Evolutionary conservation across 345 rosid species (phyloP), one percentile per base, ranked within the genome.

Genomic region (Carallia brachiata): DNA sequence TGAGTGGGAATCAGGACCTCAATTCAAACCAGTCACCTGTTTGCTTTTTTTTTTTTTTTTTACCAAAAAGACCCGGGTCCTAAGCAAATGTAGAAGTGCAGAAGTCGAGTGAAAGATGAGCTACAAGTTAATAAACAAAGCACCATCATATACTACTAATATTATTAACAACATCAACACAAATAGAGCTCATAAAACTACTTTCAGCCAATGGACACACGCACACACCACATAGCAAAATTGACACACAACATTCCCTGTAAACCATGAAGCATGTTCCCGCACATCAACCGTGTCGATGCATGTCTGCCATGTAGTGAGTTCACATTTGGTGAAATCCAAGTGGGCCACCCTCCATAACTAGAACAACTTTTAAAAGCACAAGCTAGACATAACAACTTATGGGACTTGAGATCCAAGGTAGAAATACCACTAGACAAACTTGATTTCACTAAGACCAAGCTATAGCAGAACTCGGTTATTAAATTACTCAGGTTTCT

Each of bases 401-500:
- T 9, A 27, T 16, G 18, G 15, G 19, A 23, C 62, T 4, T 18
- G 36, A 23, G 23, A 39, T 58, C 73, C 79, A 68, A 79, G 60
- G 75, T 70, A 50, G 32, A 8, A 16, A 10, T 12, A 44, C 65
- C 48, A 31, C 50, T 18, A n/a, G 40, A 60, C 39, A 44, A 57
- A 23, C 23, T 23, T 23, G 34, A 61, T 66, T 63, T 53, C 67
- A 50, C 53, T 6, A 10, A 44, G 4, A 36, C 4, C 61, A 36
- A 37, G 9, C 67, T 36, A 23, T 23, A 4, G n/a, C 39, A 48
- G 32, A 56, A 16, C 39, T 13, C 39, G 16, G 1, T 57, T 31
- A 4, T 62, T 32, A 4, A 32, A 1, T 32, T 61, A 77, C 77
- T 79, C 85, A 0, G 71, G 28, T 59, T 71, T 75, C 70, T 77